These are phyloP conservation scores for Alternaria alternata DNA, from an alignment of 2,329 filamentous ascomycete species.

Conservation along the genomic window DNA sequence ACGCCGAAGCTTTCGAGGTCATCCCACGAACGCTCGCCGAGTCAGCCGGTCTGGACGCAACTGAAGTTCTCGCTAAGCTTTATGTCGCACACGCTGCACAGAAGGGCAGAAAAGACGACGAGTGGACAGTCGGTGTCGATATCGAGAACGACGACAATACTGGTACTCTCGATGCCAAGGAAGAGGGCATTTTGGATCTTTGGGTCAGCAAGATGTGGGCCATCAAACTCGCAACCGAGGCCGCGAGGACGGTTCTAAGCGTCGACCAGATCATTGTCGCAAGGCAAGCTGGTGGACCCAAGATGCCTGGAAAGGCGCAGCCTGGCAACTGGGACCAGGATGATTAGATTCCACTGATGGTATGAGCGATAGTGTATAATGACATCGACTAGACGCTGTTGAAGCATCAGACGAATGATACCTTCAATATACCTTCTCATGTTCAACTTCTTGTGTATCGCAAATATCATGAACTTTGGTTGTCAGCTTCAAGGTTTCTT, in stretches of 20 bases:
- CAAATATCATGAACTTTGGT: neutral
- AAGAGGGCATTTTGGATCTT: slow-evolving; percentile 90
- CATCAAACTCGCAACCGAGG: slow-evolving; percentile 94
- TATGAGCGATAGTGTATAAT: slow-evolving; percentile 20
- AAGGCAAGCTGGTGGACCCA: slow-evolving; percentile 94
- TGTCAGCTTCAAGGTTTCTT: neutral
- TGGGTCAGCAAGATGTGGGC: slow-evolving; percentile 95
- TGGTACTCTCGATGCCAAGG: slow-evolving; percentile 84
- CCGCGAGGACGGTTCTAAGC: slow-evolving; percentile 89
- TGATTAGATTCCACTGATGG: slow-evolving; percentile 22
- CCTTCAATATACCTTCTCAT: neutral
- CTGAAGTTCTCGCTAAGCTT: slow-evolving; percentile 90
- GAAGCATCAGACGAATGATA: slow-evolving; percentile 11
- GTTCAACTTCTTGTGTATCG: neutral
- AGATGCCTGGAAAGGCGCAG: slow-evolving; percentile 88
- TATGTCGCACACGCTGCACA: slow-evolving; percentile 86
- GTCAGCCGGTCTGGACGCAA: slow-evolving; percentile 93
- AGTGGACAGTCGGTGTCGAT: slow-evolving; percentile 93
- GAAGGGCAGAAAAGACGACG: slow-evolving; percentile 65
- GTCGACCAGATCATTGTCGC: slow-evolving; percentile 99
- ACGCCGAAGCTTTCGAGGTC: slow-evolving; percentile 96
- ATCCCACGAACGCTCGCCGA: slow-evolving; percentile 93
- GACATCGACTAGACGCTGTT: slow-evolving; percentile 17
- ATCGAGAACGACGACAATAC: slow-evolving; percentile 85
- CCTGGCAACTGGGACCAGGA: slow-evolving; percentile 76